A percentile compares a stretch with the other conserved stretches of the same genome.
These are phyloP conservation scores for Solanum appendiculatum DNA, from an alignment of 257 asterid genomes.

Conservation along the genomic window DNA sequence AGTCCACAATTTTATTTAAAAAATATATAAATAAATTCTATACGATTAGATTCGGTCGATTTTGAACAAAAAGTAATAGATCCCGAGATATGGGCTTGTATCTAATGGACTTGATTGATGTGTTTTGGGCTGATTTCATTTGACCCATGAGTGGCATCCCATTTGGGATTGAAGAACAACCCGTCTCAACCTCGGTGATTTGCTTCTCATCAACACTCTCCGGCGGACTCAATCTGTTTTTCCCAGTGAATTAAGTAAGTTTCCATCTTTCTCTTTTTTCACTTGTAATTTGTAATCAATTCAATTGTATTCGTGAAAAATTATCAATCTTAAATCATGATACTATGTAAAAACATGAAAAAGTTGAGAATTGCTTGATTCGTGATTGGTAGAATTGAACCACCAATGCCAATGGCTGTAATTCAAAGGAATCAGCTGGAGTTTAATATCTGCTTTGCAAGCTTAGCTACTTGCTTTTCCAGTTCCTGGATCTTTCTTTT, in stretches of 20 bases:
- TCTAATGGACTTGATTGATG: neutral
- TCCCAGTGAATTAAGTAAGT: neutral
- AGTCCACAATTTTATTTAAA: no score
- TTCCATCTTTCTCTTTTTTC: neutral
- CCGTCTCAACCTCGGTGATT: neutral
- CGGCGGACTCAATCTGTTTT: neutral
- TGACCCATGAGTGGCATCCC: neutral
- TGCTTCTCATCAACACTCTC: neutral
- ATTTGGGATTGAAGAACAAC: neutral
- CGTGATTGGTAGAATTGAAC: neutral
- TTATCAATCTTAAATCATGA: neutral
- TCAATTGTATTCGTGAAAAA: neutral
- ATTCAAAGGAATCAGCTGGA: neutral
- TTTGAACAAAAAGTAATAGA: no score
- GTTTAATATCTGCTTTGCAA: neutral
- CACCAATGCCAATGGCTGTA: neutral
- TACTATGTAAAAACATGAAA: neutral
- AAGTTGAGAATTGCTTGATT: neutral
- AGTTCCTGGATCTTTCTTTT: constrained; percentile 26
- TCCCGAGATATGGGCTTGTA: neutral
- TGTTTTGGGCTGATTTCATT: neutral
- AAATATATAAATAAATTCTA: no score
- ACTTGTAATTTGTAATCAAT: neutral
- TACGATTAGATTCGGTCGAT: no score
- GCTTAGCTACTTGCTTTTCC: constrained; percentile 22